Evolutionary conservation across 2,329 filamentous ascomycete species (phyloP), one percentile per base, ranked within the genome.

Genomic region (Stemphylium vesicarium): DNA sequence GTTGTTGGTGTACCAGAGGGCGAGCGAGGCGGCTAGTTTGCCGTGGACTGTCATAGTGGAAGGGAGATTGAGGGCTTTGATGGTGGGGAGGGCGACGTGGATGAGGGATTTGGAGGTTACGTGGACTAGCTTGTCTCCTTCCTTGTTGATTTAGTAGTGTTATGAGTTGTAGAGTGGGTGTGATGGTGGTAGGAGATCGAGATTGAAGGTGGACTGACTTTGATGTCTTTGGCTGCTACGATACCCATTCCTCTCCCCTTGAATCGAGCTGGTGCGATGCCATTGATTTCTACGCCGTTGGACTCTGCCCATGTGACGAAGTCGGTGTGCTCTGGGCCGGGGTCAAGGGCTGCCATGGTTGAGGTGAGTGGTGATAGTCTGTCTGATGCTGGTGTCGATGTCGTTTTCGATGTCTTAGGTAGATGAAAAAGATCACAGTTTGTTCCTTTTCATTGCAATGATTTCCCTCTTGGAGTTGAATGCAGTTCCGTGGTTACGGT

Each of bases 201-300:
- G 4, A 15, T 18, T 18, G 15, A 13, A 37, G 20, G 29, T 12
- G 29, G 16, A 69, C 70, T 67, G 77, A 90, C 90, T 77, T 88
- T 78, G 57, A 95, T 82, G 12, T 82, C 77, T 24, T 83, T 82
- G 11, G 85, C 87, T 4, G 91, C 88, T 45, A 93, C 82, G 52
- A 96, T 86, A 41, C 93, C 92, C 48, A 95, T 83, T 24, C 92
- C 92, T 50, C 89, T 83, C 1, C 87, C 89, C 5, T 87, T 84
- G 13, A 96, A 86, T 35, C 79, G 80, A 36, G 85, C 82, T 4
- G 91, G 87, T 2, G 80, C 79, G 42, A 96, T 85, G 24, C 87
- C 87, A 64, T 88, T 81, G 62, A 92, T 83, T 32, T 82, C 75
- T 24, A 96, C 83, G 12, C 89, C 90, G 53, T 85, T 82, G 1